Conservation (phyloP, 148 eudicot genomes). For the Spergularia bocconei region DNA sequence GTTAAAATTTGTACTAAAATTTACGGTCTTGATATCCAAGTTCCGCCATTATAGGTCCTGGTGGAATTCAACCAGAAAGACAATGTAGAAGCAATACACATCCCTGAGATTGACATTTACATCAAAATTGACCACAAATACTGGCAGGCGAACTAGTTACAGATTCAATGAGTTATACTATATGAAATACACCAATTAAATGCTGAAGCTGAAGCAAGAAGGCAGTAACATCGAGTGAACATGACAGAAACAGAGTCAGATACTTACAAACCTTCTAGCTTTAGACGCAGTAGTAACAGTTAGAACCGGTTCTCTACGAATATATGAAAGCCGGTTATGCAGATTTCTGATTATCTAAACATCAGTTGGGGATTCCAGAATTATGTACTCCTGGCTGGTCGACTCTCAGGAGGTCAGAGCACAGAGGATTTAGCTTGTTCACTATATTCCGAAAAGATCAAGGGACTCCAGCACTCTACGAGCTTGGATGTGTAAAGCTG, state of each 20-base stretch:
- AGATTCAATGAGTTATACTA: no score
- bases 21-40: no score
- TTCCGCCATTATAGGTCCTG: no score
- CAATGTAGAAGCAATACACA: no score
- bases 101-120: no score
- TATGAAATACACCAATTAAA: neutral
- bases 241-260: neutral
- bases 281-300: conserved; percentile 1
- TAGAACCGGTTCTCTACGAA: neutral
- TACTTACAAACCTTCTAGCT: neutral
- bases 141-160: no score
- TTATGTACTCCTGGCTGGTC: conserved; percentile 3
- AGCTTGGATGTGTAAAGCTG: conserved; percentile 86
- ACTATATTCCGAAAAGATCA: conserved; percentile 50
- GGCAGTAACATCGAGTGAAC: neutral
- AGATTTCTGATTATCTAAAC: neutral
- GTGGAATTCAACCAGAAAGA: no score
- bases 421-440: neutral
- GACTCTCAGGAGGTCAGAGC: neutral
- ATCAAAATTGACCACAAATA: no score
- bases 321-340: neutral
- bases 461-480: conserved; percentile 91
- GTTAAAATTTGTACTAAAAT: no score
- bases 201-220: neutral
- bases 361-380: neutral